Evolutionary conservation across 208 protist genomes (phyloP), one percentile per base, ranked within the genome.

Genomic region (Crithidia brevicula): DNA sequence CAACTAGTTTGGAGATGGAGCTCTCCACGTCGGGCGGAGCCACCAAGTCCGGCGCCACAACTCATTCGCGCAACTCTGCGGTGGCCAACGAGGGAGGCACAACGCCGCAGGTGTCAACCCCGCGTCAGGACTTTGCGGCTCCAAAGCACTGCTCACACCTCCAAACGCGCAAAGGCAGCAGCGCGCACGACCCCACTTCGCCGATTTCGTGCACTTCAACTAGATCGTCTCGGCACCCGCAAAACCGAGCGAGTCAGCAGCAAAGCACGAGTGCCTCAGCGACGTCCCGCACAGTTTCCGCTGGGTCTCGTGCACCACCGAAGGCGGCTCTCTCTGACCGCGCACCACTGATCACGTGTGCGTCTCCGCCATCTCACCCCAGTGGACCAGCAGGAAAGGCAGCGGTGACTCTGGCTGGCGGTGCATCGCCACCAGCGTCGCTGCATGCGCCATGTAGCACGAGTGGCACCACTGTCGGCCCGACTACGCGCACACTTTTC

Each of bases 1-100:
- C 38, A n/a, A 56, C 61, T 4, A 63, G 53, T 8, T n/a, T 69
- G 16, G 69, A 75, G 15, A 18, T 68, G 20, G 69, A 75, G 27
- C 33, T 75, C 40, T 75, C 61, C 28, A 40, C 30, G 22, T 75
- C 61, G 4, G 43, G 52, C 45, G 59, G 45, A 0, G 43, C 49
- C 23, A 42, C 61, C 4, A 61, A 69, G 23, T 60, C 43, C 5
- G 69, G n/a, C 23, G 57, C 54, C 15, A 56, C 52, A 16, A 69
- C 52, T 2, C 52, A 31, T 18, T 49, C 45, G 4, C 43, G 45
- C 20, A 65, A 40, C 45, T 65, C 59, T 2, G 59, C 45, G 16
- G 45, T 42, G 1, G n/a, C 38, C 40, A 11, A 31, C 53, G 45
- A 27, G 30, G 13, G 62, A 34, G 34, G 38, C n/a, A 31, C 28